Conservation (phyloP, 2,329 filamentous ascomycete genomes). For the Metarhizium brunneum region DNA sequence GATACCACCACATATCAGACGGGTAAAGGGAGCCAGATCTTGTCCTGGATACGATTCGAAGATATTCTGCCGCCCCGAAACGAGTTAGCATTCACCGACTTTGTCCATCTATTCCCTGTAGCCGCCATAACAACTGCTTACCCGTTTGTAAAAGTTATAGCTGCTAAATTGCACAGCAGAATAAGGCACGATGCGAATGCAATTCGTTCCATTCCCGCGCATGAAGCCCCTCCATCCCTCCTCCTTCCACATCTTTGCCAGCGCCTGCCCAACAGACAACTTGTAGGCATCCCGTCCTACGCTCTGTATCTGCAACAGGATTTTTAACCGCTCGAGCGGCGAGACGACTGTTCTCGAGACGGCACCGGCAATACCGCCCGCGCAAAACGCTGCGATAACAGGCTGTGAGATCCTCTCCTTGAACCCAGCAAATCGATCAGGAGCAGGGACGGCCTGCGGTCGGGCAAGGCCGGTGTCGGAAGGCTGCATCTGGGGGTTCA, state of each 20-base stretch:
- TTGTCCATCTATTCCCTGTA: not conserved
- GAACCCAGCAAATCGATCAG: constrained; percentile 23
- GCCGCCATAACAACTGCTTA: constrained; percentile 31
- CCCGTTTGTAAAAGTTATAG: constrained; percentile 94
- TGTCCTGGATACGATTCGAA: constrained; percentile 69
- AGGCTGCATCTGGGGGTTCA: constrained; percentile 12
- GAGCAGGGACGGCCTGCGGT: constrained; percentile 15
- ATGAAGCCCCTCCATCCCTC: constrained; percentile 97
- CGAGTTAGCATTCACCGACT: not conserved
- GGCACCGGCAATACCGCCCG: constrained; percentile 86
- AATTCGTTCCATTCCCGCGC: constrained; percentile 96
- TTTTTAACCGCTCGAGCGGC: constrained; percentile 90
- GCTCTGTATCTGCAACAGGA: constrained; percentile 94
- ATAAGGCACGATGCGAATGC: constrained; percentile 95
- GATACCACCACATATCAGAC: constrained; percentile 80
- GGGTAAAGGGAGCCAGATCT: constrained; percentile 62
- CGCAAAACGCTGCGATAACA: constrained; percentile 84
- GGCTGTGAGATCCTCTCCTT: constrained; percentile 62
- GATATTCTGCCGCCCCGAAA: constrained; percentile 41
- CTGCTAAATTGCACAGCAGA: constrained; percentile 97
- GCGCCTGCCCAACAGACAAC: constrained; percentile 77
- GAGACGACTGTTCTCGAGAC: constrained; percentile 98
- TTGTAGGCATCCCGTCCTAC: constrained; percentile 87
- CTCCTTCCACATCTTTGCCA: constrained; percentile 92
- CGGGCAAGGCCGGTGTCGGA: constrained; percentile 17